phyloP scores from a whole-genome alignment of 805 yeast species.

The Candida suzukii region DNA sequence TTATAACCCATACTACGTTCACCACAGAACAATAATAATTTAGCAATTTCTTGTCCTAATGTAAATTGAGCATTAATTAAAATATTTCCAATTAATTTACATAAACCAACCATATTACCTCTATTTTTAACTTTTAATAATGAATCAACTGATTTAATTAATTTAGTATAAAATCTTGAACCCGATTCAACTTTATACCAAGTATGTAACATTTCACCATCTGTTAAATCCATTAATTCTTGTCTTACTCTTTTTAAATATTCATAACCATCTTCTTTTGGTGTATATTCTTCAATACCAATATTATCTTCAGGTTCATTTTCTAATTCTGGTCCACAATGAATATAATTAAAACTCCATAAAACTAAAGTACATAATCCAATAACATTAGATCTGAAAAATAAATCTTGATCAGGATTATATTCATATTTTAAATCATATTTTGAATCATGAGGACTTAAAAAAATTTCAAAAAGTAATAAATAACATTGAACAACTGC shows the following conservation, averaged over 20 bases:
- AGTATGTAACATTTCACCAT: slow-evolving; percentile 25
- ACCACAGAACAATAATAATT: slow-evolving; percentile 45
- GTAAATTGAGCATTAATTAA: slow-evolving; percentile 43
- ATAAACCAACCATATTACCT: slow-evolving; percentile 49
- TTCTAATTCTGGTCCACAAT: slow-evolving; percentile 38
- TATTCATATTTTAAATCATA: slow-evolving; percentile 37
- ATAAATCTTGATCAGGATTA: slow-evolving; percentile 45
- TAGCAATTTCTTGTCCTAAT: slow-evolving; percentile 49
- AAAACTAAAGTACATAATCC: slow-evolving; percentile 35
- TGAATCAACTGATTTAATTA: slow-evolving; percentile 33
- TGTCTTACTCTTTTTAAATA: slow-evolving; percentile 43
- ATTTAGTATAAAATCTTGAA: slow-evolving; percentile 32
- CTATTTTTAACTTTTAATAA: slow-evolving; percentile 33
- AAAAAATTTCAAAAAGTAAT: slow-evolving; percentile 53
- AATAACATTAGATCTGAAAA: slow-evolving; percentile 35
- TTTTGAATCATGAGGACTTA: slow-evolving; percentile 41
- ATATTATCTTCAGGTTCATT: neutral
- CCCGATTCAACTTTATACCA: slow-evolving; percentile 27
- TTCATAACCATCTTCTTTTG: slow-evolving; percentile 16
- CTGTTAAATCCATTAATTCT: slow-evolving; percentile 29
- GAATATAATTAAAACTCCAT: slow-evolving; percentile 45
- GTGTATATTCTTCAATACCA: slow-evolving; percentile 10
- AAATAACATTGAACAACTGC: slow-evolving; percentile 56
- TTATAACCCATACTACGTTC: slow-evolving; percentile 45
- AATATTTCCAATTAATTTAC: slow-evolving; percentile 36